Conservation (phyloP, 305 asterid species). For the Fraxinus nigra region DNA sequence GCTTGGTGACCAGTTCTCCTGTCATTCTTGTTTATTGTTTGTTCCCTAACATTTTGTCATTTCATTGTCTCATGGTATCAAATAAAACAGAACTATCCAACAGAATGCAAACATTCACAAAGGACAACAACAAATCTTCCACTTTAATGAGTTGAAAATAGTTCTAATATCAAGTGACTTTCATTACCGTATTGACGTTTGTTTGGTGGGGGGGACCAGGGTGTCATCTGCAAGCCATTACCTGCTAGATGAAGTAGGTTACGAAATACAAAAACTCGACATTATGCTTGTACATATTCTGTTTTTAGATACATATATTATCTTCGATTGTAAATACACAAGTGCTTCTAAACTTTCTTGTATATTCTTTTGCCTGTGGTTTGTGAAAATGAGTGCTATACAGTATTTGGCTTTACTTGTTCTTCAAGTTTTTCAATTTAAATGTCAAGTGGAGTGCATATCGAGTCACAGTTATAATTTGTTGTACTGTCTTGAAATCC, state of each 20-base stretch:
- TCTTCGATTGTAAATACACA: neutral
- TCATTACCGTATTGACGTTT: neutral
- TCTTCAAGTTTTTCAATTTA: neutral
- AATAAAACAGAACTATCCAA: neutral
- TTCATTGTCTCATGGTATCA: slow-evolving; percentile 14
- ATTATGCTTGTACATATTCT: neutral
- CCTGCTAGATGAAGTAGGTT: neutral
- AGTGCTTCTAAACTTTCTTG: neutral
- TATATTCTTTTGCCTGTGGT: neutral
- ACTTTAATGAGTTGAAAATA: neutral
- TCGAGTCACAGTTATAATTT: neutral
- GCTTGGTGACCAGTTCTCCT: slow-evolving; percentile 2
- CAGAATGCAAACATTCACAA: neutral
- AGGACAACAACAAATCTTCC: neutral
- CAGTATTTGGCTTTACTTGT: neutral
- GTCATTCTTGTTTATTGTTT: slow-evolving; percentile 2
- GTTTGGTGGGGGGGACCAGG: neutral
- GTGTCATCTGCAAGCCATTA: neutral
- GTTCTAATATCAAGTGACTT: neutral
- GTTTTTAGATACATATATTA: neutral
- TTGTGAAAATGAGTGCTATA: neutral
- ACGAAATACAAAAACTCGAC: neutral
- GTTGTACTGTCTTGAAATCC: neutral
- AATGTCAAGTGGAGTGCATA: neutral
- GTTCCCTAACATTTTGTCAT: slow-evolving; percentile 19